Evolutionary conservation across 2,329 filamentous ascomycete genomes (phyloP).

Genomic region (Botrytis cinerea): DNA sequence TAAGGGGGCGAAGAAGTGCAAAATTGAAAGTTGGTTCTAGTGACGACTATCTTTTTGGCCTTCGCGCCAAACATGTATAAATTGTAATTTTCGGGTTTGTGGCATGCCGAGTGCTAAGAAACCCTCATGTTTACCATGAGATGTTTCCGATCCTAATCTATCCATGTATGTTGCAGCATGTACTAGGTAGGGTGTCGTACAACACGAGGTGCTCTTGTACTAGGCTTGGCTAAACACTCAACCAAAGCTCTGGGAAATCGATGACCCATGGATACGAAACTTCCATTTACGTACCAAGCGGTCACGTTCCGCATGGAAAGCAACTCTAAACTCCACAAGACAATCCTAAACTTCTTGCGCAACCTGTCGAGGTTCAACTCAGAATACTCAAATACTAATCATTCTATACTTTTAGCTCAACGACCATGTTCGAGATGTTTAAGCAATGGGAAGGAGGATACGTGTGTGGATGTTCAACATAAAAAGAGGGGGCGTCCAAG

Average conservation of each 20-base stretch:
- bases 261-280: not conserved
- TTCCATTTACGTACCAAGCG: not conserved
- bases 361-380: not conserved
- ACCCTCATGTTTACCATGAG: not conserved
- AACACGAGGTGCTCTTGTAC: conserved; percentile 15
- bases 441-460: conserved; percentile 76
- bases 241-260: conserved; percentile 9
- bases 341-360: not conserved
- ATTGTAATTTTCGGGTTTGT: not conserved
- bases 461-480: conserved; percentile 81
- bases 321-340: conserved; percentile 2
- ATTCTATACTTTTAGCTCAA: conserved; percentile 55
- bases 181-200: conserved; percentile 13
- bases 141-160: not conserved
- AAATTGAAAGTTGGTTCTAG: not conserved
- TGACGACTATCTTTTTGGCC: not conserved
- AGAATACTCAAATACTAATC: not conserved
- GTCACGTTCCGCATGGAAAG: not conserved
- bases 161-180: conserved; percentile 19
- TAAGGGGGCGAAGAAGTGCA: not conserved
- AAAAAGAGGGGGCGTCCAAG: conserved; percentile 81
- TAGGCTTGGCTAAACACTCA: conserved; percentile 2
- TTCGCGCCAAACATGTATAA: not conserved
- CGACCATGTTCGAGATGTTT: conserved; percentile 77
- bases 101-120: not conserved